These are phyloP conservation scores for Microdochium paspali DNA, from an alignment of 2,329 filamentous ascomycete species.

Conservation along the genomic window DNA sequence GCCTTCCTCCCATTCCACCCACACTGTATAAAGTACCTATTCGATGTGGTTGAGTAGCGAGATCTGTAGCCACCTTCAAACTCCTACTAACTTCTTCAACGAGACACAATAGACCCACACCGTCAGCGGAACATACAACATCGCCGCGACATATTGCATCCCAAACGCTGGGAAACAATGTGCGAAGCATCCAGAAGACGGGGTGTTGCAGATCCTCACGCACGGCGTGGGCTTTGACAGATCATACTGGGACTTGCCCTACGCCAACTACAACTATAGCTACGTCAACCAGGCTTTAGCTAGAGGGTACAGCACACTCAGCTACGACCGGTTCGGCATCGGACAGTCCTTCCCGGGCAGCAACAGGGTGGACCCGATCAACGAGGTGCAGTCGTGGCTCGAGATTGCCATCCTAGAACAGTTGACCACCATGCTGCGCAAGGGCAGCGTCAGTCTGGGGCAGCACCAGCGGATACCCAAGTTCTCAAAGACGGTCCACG, in stretches of 20 bases:
- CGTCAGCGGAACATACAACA: conserved; percentile 42
- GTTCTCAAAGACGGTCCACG: conserved; percentile 40
- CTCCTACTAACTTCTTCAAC: background rate
- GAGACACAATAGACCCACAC: conserved; percentile 31
- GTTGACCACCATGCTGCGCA: conserved; percentile 39
- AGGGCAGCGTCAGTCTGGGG: conserved; percentile 35
- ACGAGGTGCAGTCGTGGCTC: conserved; percentile 47
- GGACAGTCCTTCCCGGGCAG: conserved; percentile 49
- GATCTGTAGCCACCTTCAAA: background rate
- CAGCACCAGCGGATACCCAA: too few relatives aligned
- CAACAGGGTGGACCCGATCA: conserved; percentile 27
- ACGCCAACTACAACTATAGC: conserved; percentile 50
- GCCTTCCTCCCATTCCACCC: too few relatives aligned
- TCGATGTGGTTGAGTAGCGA: too few relatives aligned
- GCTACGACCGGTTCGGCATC: conserved; percentile 54
- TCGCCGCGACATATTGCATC: conserved; percentile 55
- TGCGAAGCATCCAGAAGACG: too few relatives aligned
- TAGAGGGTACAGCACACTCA: conserved; percentile 47
- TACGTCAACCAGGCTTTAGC: conserved; percentile 48
- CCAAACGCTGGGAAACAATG: too few relatives aligned
- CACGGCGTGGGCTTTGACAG: conserved; percentile 47
- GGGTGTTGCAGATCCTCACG: conserved; percentile 36
- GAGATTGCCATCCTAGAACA: conserved; percentile 48
- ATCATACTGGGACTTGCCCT: conserved; percentile 52
- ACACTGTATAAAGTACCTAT: too few relatives aligned